A percentile compares a stretch with the other conserved stretches of the same genome.
Conservation (phyloP, 331 rosid species). For the Cydonia oblonga region DNA sequence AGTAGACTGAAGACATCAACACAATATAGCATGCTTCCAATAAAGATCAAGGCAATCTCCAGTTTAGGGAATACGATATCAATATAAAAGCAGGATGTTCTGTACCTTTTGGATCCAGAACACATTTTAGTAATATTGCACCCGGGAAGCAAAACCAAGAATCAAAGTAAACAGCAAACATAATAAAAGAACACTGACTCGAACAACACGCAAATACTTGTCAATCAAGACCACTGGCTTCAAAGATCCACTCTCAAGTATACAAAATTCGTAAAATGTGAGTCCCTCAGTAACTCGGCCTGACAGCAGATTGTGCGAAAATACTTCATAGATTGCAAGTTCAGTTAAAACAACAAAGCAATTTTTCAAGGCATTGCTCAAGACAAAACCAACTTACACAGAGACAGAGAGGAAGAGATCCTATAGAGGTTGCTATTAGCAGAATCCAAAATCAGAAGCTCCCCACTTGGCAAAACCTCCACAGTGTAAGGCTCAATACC, state of each 20-base stretch:
- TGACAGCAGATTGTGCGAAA: background rate
- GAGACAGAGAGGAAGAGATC: conserved; percentile 72
- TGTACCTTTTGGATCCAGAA: no score
- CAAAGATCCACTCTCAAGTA: background rate
- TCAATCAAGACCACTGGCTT: background rate
- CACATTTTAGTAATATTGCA: no score
- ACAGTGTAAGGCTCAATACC: conserved; percentile 84
- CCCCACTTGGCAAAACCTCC: conserved; percentile 68
- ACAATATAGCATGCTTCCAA: background rate
- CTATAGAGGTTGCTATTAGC: conserved; percentile 67
- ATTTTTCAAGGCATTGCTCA: background rate
- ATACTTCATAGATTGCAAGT: background rate
- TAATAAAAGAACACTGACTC: background rate
- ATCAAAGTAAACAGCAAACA: background rate
- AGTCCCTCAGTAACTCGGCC: background rate
- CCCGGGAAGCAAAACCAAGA: background rate
- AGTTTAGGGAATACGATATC: background rate
- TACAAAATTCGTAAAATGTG: background rate
- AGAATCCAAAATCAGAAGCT: conserved; percentile 78
- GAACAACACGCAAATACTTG: background rate
- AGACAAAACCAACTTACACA: conserved; percentile 47
- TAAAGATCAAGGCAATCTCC: background rate
- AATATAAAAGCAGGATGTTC: no score
- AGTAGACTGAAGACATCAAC: background rate
- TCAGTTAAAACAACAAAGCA: conserved; percentile 9